Evolutionary conservation across 2,329 filamentous ascomycete species (phyloP), one percentile per base, ranked within the genome.

Genomic region (Zasmidium cellare): DNA sequence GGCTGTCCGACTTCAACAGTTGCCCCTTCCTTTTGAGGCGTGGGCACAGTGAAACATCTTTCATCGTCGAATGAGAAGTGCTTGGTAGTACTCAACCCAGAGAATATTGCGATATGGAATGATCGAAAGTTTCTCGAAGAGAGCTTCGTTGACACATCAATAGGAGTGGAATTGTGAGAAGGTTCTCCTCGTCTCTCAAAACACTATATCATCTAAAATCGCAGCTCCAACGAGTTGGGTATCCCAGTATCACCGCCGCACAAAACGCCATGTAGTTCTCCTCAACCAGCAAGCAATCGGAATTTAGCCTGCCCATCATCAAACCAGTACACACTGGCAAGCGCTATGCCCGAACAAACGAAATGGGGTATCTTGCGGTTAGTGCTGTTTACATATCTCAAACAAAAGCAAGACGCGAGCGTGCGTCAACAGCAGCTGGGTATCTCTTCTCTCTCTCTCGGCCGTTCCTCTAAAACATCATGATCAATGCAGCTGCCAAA

Each of bases 311-410:
- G 3, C 35, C 35, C 35, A 18, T 41, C n/a, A 14, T 3, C 35
- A n/a, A n/a, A 3, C 35, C 35, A 41, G 35, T 41, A 18, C 35
- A 41, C 3, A n/a, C n/a, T n/a, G 35, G 12, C 35, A 14, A 14
- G 35, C 35, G 12, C n/a, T 28, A 9, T 28, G 3, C 28, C 23
- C 9, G 9, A 50, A 50, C 47, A 50, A 28, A 50, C 47, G 47
- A 28, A 50, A 50, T 24, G 19, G 47, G 47, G 47, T 50, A 50
- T 50, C 47, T 50, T 31, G 23, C 23, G 47, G 35, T 6, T 25
- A 47, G 46, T 47, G 46, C 47, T 28, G n/a, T 28, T n/a, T 28
- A 19, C 20, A 50, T 31, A 22, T 31, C 11, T 18, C 12, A 25
- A 50, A 24, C 9, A 25, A 28, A 19, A 28, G 25, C 25, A 28